Base-by-base conservation (phyloP, 106 monocot species). In the Dendrobium huoshanense region DNA sequence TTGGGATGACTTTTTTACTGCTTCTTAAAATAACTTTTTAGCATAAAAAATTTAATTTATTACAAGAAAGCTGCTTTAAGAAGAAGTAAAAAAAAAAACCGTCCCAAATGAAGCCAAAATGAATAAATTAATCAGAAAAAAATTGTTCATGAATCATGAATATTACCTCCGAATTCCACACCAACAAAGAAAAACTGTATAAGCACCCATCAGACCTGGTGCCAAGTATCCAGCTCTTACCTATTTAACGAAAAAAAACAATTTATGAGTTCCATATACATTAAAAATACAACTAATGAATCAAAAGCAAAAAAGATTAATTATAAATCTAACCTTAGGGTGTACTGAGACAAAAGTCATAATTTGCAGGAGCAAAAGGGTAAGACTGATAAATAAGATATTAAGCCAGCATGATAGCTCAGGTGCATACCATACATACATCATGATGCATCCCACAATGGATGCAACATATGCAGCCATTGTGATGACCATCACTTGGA, bases 381-480 rank as follows among this genome's bases (percentile, higher is more conserved):
- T 98, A 41, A 90, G 61, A 49, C 91, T 92, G 81, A 98, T 91
- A 75, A 98, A 97, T 74, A 97, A 86, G 81, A 94, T 94, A 79
- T 98, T 98, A 24, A 87, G 77, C 45, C 68, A 82, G 85, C 92
- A 94, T 10, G 94, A 78, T 56, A 85, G 78, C n/a, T 80, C 84
- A 4, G 97, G 88, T 37, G 89, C 92, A 78, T 98, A 98, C 91
- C 87, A 92, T 48, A 98, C 75, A 25, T 92, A 98, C 94, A 98
- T 94, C 79, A 92, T 72, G 75, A 98, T 68, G 7, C 94, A 86
- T 42, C 91, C 97, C 47, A 89, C 1, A 4, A 91, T n/a, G 13
- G 90, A 94, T 51, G 84, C 79, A 31, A 86, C 64, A 83, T 98
- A 87, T 40, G 92, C 79, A 65, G 56, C 67, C 11, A 84, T 37